Base-by-base conservation (phyloP, 257 asterid species). In the Capsicum chinense region DNA sequence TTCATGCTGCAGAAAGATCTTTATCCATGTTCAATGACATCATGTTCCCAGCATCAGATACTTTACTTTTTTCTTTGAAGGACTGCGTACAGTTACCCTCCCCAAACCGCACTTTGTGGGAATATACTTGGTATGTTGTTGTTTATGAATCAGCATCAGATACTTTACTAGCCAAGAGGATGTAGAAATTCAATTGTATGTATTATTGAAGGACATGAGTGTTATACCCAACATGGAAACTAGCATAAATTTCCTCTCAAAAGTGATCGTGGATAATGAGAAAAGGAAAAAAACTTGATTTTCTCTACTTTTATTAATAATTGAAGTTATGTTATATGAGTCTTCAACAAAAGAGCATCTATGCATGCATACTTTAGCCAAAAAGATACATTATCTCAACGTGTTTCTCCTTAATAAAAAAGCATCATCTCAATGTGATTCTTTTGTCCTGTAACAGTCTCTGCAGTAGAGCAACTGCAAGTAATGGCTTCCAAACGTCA, bases 391-490 rank as follows among this genome's bases (percentile, higher is more conserved):
- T 33, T 35, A 48, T 83, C 80, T 71, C 67, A 57, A 71, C 13
- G 16, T 67, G 26, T 19, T 56, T 86, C 80, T 71, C 78, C 54
- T 68, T 68, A 15, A 62, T 21, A 52, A 70, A 44, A 48, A 21
- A 68, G 8, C 56, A 17, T 60, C 54, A 39, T 56, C 68, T 60
- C 67, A 44, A 60, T 58, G 39, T 69, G 52, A 21, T 57, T 85
- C 83, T 68, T 58, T 63, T 83, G 80, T 87, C 83, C 78, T 81
- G 67, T 84, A 88, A 67, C 95, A 96, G 99, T 94, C 82, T 96
- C 99, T 85, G 99, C 99, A 13, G 97, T 96, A 15, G 99, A 96
- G 88, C 99, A 96, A 85, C 98, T 96, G 83, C 99, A 96, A 91
- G 92, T 91, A 85, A 94, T 96, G 99, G 99, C 97, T 83, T 96